Conservation (phyloP, 208 protist genomes). For the Histomonas meleagridis region DNA sequence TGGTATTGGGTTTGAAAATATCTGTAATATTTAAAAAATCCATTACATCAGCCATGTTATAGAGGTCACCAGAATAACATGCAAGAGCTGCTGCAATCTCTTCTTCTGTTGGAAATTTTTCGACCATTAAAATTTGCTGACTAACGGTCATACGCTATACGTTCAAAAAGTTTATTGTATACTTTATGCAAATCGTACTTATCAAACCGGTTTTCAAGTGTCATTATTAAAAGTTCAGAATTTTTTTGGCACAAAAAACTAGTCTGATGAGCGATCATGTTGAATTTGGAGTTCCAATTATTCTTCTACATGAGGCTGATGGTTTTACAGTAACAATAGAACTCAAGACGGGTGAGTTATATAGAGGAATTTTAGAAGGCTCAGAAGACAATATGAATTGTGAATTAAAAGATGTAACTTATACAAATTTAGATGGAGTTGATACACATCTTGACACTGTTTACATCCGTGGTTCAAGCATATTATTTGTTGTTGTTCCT, state of each 20-base stretch:
- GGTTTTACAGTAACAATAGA: background rate
- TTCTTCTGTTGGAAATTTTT: background rate
- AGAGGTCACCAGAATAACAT: background rate
- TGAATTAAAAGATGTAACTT: background rate
- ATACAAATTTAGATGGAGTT: background rate
- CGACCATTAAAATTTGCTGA: too few species aligned
- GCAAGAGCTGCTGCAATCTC: background rate
- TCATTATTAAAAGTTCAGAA: too few species aligned
- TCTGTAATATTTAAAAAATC: background rate
- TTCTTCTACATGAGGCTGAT: background rate
- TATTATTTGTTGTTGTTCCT: background rate
- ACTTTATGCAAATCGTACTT: too few species aligned
- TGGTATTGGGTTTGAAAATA: background rate
- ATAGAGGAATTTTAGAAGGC: constrained; percentile 4
- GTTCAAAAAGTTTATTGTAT: too few species aligned
- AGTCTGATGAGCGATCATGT: background rate
- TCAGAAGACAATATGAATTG: constrained; percentile 25
- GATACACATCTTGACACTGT: background rate
- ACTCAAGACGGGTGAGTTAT: background rate
- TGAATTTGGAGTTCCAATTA: background rate
- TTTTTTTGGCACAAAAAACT: too few species aligned
- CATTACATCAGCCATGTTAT: background rate
- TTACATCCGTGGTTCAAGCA: constrained; percentile 3
- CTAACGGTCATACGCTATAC: too few species aligned
- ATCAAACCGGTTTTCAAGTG: too few species aligned